Conservation (phyloP, 2,329 filamentous ascomycete genomes). For the Xylaria sp. region DNA sequence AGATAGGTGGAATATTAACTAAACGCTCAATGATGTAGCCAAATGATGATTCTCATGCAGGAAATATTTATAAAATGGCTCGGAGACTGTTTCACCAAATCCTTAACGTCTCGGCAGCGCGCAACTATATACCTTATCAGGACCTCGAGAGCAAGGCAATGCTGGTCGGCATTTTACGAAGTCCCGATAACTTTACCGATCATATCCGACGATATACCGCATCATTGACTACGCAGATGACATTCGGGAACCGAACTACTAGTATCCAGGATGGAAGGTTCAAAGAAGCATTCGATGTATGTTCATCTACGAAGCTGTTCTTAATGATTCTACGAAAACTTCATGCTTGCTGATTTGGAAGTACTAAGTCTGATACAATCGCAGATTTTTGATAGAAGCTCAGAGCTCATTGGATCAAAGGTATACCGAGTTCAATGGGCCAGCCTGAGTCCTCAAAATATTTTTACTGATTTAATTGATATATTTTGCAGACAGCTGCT, state of each 20-base stretch:
- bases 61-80: slow-evolving; percentile 45
- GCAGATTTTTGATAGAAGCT: no score
- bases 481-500: no score
- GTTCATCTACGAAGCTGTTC: no score
- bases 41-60: background rate
- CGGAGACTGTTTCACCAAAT: slow-evolving; percentile 55
- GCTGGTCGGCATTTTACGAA: slow-evolving; percentile 58
- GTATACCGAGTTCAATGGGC: no score
- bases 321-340: no score
- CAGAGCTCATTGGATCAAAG: no score
- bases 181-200: slow-evolving; percentile 54
- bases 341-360: no score
- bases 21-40: background rate
- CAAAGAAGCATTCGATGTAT: no score
- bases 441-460: no score
- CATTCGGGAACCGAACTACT: slow-evolving; percentile 56
- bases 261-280: background rate
- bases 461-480: no score
- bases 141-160: slow-evolving; percentile 65
- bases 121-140: slow-evolving; percentile 63
- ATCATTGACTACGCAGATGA: slow-evolving; percentile 59
- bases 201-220: slow-evolving; percentile 60
- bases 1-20: background rate
- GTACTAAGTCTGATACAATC: no score
- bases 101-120: slow-evolving; percentile 57